Percentiles rank a stretch among this genome's conserved stretches.
Conservation (phyloP, 1,139 yeast genomes). For the Arxiozyma slooffiae region DNA sequence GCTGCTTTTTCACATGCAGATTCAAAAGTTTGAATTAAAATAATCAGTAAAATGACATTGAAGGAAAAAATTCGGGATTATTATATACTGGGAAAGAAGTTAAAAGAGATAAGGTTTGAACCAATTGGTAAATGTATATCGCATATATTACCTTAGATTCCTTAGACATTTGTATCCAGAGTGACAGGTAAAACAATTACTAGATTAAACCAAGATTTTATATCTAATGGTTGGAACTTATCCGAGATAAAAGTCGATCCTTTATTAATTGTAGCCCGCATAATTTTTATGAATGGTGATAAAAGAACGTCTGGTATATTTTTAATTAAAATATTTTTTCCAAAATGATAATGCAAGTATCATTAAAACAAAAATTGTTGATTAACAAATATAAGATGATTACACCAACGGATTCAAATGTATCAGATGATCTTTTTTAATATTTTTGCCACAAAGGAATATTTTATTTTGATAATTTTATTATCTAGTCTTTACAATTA, state of each 20-base stretch:
- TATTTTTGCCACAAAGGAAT: conserved; percentile 70
- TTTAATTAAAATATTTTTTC: conserved; percentile 25
- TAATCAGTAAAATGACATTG: conserved; percentile 48
- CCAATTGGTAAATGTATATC: conserved; percentile 44
- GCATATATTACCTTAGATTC: conserved; percentile 47
- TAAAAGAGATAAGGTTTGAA: conserved; percentile 38
- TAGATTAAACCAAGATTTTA: conserved; percentile 27
- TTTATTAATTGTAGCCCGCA: conserved; percentile 43
- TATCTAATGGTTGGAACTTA: conserved; percentile 32
- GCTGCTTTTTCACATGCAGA: conserved; percentile 51
- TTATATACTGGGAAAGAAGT: conserved; percentile 41
- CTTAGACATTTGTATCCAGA: conserved; percentile 41
- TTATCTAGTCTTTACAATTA: conserved; percentile 47
- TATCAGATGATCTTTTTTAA: conserved; percentile 39
- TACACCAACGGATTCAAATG: conserved; percentile 55
- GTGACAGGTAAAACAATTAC: conserved; percentile 35
- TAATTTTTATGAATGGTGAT: conserved; percentile 19
- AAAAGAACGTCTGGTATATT: conserved; percentile 35
- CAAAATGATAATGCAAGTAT: conserved; percentile 32
- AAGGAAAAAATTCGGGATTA: conserved; percentile 43
- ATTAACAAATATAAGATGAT: conserved; percentile 53
- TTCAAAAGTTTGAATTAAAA: conserved; percentile 44
- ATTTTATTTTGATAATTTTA: conserved; percentile 52
- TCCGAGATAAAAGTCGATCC: conserved; percentile 52
- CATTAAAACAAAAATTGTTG: conserved; percentile 37